Percentiles rank a stretch among this genome's conserved stretches.
phyloP scores from a whole-genome alignment of 169 alveolate genomes.

The Theileria equi region DNA sequence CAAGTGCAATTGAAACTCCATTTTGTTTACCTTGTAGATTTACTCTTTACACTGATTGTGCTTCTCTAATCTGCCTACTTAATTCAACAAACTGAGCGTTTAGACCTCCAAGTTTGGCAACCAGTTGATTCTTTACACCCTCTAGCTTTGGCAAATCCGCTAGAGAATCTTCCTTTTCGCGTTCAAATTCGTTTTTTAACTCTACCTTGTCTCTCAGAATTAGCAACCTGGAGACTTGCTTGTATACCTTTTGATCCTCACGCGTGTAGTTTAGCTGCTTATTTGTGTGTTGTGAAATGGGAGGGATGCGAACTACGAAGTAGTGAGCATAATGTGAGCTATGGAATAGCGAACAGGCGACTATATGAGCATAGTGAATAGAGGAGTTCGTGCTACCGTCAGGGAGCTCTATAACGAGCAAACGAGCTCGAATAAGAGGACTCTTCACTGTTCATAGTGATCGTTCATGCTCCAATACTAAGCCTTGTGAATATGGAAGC shows the following conservation, averaged over 20 bases:
- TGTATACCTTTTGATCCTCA: conserved; percentile 38
- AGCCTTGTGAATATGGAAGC: too few relatives aligned
- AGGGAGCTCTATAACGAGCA: neutral
- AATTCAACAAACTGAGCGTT: conserved; percentile 57
- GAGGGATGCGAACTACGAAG: neutral
- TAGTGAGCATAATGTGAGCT: too few relatives aligned
- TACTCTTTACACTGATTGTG: conserved; percentile 1
- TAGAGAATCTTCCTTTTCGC: conserved; percentile 8
- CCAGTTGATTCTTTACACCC: conserved; percentile 49
- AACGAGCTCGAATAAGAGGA: neutral
- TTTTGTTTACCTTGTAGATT: neutral
- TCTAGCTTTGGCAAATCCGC: conserved; percentile 52
- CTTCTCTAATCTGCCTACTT: conserved; percentile 31
- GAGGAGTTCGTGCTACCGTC: neutral
- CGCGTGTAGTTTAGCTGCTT: conserved; percentile 33
- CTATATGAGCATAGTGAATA: neutral
- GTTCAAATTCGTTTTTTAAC: conserved; percentile 20
- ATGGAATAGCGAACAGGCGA: too few relatives aligned
- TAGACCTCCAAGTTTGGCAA: conserved; percentile 55
- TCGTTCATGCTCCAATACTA: too few relatives aligned
- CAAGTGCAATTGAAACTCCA: neutral
- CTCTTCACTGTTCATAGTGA: too few relatives aligned
- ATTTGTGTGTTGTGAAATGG: neutral
- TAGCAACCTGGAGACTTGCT: conserved; percentile 62
- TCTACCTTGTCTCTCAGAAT: conserved; percentile 33